These are phyloP conservation scores for Monilinia vaccinii-corymbosi DNA, from an alignment of 2,329 filamentous ascomycete genomes.

Conservation along the genomic window DNA sequence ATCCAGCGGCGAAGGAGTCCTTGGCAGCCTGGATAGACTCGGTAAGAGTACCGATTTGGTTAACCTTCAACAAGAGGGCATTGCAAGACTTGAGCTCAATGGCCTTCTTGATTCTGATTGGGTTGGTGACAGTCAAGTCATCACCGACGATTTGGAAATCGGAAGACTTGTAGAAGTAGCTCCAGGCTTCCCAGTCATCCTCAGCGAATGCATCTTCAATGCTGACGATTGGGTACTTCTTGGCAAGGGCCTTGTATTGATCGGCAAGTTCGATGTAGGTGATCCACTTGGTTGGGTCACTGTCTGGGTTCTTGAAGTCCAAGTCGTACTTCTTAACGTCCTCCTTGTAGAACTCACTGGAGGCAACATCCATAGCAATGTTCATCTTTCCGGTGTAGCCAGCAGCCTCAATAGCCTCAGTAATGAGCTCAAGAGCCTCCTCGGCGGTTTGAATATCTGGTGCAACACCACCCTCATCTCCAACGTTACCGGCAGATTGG, in stretches of 20 bases:
- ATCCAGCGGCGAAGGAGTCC: conserved; percentile 90
- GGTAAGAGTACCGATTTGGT: conserved; percentile 98
- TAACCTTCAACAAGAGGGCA: conserved; percentile 96
- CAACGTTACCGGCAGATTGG: conserved; percentile 96
- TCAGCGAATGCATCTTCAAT: conserved; percentile 99
- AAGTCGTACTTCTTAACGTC: conserved; percentile 99
- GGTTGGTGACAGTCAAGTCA: conserved; percentile 98
- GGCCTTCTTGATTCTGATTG: conserved; percentile 97
- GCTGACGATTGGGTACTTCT: conserved; percentile 97
- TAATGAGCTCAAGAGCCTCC: conserved; percentile 95
- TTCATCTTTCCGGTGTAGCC: conserved; percentile 95
- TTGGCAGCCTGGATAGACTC: conserved; percentile 99
- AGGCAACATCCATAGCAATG: conserved; percentile 98
- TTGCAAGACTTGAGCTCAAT: conserved; percentile 99
- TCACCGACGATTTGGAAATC: conserved; percentile 98
- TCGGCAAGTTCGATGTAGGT: conserved; percentile 95
- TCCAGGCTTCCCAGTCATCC: conserved; percentile 99
- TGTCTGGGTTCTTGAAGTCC: conserved; percentile 99
- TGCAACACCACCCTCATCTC: conserved; percentile 98
- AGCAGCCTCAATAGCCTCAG: conserved; percentile 84
- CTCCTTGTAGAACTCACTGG: conserved; percentile 98
- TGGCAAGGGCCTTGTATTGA: conserved; percentile 75
- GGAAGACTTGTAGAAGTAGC: conserved; percentile 99
- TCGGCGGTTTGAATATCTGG: conserved; percentile 96
- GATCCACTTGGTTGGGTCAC: conserved; percentile 94